Evolutionary conservation across 1,139 yeast genomes (phyloP).

Genomic region (Spathaspora jeffriesii): DNA sequence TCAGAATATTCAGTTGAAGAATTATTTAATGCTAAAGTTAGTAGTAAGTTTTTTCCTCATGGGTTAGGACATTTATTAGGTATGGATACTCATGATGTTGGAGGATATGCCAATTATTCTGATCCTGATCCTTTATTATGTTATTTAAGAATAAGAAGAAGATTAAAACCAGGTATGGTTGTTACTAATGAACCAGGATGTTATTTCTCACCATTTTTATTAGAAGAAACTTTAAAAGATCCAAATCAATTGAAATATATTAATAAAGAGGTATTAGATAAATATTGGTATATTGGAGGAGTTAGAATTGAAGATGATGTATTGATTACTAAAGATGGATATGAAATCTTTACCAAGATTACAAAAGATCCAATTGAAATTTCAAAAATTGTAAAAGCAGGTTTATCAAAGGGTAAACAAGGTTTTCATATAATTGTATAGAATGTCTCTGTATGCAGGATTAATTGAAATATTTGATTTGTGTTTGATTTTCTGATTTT

Average conservation of each 20-base stretch:
- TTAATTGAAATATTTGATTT: no score
- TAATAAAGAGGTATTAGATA: constrained; percentile 63
- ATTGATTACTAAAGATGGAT: constrained; percentile 73
- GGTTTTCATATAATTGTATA: constrained; percentile 65
- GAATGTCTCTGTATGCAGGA: no score
- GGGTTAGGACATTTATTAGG: constrained; percentile 95
- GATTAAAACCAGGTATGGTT: constrained; percentile 74
- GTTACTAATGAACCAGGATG: constrained; percentile 96
- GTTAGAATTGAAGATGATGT: constrained; percentile 96
- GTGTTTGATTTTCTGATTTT: no score
- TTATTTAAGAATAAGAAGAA: constrained; percentile 80
- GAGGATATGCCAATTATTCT: constrained; percentile 80
- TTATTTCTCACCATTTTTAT: constrained; percentile 82
- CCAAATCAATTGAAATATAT: constrained; percentile 62
- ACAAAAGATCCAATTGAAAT: constrained; percentile 87
- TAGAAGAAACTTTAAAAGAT: constrained; percentile 64
- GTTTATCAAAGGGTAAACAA: constrained; percentile 42
- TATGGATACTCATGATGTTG: constrained; percentile 96
- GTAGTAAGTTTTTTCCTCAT: constrained; percentile 88
- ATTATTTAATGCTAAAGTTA: constrained; percentile 65
- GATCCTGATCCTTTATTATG: constrained; percentile 76
- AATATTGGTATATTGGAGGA: constrained; percentile 90
- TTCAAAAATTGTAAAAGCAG: constrained; percentile 69
- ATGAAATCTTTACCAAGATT: constrained; percentile 76
- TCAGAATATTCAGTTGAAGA: constrained; percentile 61